Percentiles rank a stretch among this genome's conserved stretches.
Conservation (phyloP, 805 yeast species). For the Kluyveromyces aestuarii region DNA sequence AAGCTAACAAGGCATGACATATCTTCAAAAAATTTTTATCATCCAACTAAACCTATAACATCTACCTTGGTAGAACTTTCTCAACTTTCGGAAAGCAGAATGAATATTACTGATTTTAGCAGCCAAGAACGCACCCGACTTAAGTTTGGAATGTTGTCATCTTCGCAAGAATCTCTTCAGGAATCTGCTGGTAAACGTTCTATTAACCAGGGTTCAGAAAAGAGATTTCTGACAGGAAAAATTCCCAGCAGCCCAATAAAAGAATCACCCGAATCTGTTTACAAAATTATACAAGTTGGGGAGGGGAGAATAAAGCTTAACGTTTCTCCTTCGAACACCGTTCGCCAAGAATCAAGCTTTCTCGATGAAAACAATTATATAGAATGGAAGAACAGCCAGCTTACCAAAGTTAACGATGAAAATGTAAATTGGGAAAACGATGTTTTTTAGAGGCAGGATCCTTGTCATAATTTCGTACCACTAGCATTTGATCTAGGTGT, state of each 20-base stretch:
- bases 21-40: neutral
- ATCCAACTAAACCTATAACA: neutral
- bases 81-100: neutral
- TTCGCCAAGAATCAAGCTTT: slow-evolving; percentile 19
- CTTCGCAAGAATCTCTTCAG: neutral
- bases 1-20: neutral
- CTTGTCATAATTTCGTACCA: neutral
- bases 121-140: neutral
- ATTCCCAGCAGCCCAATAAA: slow-evolving; percentile 20
- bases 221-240: neutral
- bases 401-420: slow-evolving; percentile 18
- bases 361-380: slow-evolving; percentile 23
- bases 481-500: neutral
- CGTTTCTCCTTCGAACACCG: slow-evolving; percentile 3
- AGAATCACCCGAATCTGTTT: slow-evolving; percentile 24
- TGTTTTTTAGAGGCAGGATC: slow-evolving; percentile 3
- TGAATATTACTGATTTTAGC: neutral
- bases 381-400: slow-evolving; percentile 25
- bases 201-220: neutral
- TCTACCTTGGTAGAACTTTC: neutral
- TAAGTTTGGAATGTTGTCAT: neutral
- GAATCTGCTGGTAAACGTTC: neutral
- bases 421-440: slow-evolving; percentile 8
- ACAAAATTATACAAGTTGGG: slow-evolving; percentile 24
- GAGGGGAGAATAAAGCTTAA: slow-evolving; percentile 25